Base-by-base conservation (phyloP, 441 rosid genomes). In the Erodium trifolium region DNA sequence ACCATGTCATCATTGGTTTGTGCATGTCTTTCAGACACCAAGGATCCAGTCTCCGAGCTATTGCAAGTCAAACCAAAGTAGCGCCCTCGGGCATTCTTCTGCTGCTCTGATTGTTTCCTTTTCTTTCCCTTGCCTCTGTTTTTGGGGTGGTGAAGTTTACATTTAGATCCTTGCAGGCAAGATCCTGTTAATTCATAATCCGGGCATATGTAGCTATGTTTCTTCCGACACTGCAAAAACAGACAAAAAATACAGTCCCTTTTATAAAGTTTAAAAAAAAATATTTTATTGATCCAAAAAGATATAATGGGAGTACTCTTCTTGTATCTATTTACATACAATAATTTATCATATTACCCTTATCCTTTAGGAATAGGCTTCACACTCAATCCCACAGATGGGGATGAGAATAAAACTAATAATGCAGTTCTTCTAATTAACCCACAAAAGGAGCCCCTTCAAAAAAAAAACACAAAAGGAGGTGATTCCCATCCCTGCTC, bases 111-210 rank as follows among this genome's bases (percentile, higher is more conserved):
- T 78, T 73, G 79, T 82, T 85, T 88, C 71, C 81, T 78, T 82
- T 90, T 90, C 82, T 80, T 90, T 70, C 82, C 89, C 79, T 78
- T 84, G 78, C 72, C 76, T 71, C 76, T 84, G n/a, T 70, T 78
- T 78, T 86, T 93, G 2, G 97, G 98, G 78, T 93, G 97, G 81
- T 90, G 97, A 75, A 90, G 96, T 83, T 87, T 90, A 89, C 98
- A 90, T 75, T 87, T 88, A 63, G 89, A 79, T 78, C 96, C 97
- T 68, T 81, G 84, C 63, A 90, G 78, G 81, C 98, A 93, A 62
- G 83, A 84, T 65, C 97, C 94, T 13, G 85, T 89, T 43, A 89
- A 89, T 81, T 87, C 89, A 34, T 83, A 90, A 45, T 65, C 67
- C 27, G 98, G 97, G 84, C 98, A 93, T 68, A 81, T 86, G 69